phyloP scores from a whole-genome alignment of 306 rosid genomes.

The Corylus americana region DNA sequence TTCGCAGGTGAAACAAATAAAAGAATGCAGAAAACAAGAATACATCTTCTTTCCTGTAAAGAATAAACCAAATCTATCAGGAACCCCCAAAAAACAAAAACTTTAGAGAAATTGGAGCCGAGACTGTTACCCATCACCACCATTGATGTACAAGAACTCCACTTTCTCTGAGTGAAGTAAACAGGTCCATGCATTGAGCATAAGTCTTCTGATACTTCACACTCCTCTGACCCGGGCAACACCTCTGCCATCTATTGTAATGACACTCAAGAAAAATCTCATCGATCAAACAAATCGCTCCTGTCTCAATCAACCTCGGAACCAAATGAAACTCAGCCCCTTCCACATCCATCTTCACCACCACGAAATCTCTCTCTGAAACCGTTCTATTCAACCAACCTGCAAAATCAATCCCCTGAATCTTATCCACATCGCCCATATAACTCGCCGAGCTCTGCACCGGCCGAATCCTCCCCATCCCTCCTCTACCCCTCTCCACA shows the following conservation, averaged over 20 bases:
- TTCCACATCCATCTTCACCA: conserved; percentile 69
- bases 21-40: conserved; percentile 3
- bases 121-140: conserved; percentile 41
- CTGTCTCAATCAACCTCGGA: conserved; percentile 59
- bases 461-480: conserved; percentile 50
- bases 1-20: conserved; percentile 14
- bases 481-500: conserved; percentile 35
- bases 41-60: background rate
- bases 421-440: conserved; percentile 51
- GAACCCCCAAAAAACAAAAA: conserved; percentile 16
- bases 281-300: conserved; percentile 64
- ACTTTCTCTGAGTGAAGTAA: conserved; percentile 46
- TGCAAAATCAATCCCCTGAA: conserved; percentile 58
- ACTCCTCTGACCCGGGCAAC: conserved; percentile 61
- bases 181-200: conserved; percentile 50
- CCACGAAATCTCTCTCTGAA: conserved; percentile 51
- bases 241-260: conserved; percentile 59
- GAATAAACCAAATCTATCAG: conserved; percentile 20
- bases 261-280: conserved; percentile 69
- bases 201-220: conserved; percentile 47
- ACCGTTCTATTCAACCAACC: conserved; percentile 47
- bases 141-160: conserved; percentile 77
- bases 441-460: conserved; percentile 48
- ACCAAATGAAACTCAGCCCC: conserved; percentile 66
- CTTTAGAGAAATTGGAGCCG: background rate